Evolutionary conservation across 1,139 yeast species (phyloP), one percentile per base, ranked within the genome.

Genomic region (Candida mesenterica): DNA sequence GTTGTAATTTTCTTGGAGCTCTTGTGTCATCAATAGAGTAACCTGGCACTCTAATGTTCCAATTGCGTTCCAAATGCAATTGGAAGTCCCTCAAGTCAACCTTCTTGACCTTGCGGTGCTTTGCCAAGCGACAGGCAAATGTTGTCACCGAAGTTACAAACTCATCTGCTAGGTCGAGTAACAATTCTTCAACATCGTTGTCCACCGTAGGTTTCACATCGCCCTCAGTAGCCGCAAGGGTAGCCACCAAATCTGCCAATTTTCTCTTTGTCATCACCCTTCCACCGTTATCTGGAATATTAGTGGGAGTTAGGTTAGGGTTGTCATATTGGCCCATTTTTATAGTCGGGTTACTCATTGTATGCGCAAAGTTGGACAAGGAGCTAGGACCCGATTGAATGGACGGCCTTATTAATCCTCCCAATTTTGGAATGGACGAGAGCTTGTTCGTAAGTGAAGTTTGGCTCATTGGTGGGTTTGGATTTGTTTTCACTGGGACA

Each of bases 31-130:
- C 98, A 43, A 87, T 77, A 8, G 94, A 75, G 57, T 80, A 87
- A 2, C 98, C 98, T 1, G 98, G 97, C 16, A 92, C 76, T 44
- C 95, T 75, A 40, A 92, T 85, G 55, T 90, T 90, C 97, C 97
- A 92, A 57, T 90, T 92, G 48, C 92, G 79, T 53, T 94, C 98
- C 48, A 92, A 68, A 57, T 92, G 96, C 39, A 92, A 64, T 60
- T 92, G 98, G 40, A 94, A 76, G 57, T 92, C 98, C 48, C 83
- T 79, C 12, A 86, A 86, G 50, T 90, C 97, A 25, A 92, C 69
- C 37, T 81, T 77, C 45, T 89, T 96, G 9, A 88, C 79, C 58
- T 89, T 90, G 46, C 98, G 75, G 54, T 90, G 97, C 57, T 92
- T 92, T 7, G 99, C 97, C 48, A 92, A 68, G 37, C 94, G 77